Conservation (phyloP, 345 rosid species). For the Eucalyptus guilfoylei region DNA sequence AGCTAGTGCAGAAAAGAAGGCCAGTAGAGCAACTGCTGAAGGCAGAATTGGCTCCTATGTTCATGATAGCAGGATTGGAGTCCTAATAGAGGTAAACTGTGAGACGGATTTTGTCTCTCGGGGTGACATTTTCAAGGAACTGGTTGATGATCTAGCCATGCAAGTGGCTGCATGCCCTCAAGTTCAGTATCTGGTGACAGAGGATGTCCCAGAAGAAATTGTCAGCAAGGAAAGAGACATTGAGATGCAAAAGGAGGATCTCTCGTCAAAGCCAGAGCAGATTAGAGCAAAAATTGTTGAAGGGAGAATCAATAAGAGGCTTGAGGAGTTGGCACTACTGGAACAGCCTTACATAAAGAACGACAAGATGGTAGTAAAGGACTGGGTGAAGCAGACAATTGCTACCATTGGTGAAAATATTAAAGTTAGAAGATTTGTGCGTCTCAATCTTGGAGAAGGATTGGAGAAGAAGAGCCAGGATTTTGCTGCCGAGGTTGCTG, state of each 20-base stretch:
- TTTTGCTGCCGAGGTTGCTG: constrained; percentile 95
- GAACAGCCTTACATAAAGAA: constrained; percentile 93
- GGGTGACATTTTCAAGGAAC: constrained; percentile 88
- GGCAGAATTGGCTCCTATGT: constrained; percentile 94
- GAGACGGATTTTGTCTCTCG: constrained; percentile 97
- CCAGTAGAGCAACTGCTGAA: constrained; percentile 83
- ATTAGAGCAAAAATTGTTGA: constrained; percentile 82
- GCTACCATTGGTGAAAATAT: constrained; percentile 94
- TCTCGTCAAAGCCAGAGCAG: constrained; percentile 82
- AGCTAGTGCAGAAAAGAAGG: constrained; percentile 92
- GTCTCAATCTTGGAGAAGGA: constrained; percentile 92
- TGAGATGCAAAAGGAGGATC: constrained; percentile 98
- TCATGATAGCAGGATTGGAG: constrained; percentile 93
- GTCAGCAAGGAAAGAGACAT: constrained; percentile 80
- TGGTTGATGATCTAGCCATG: constrained; percentile 90
- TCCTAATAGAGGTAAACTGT: constrained; percentile 85
- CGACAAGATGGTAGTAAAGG: constrained; percentile 82
- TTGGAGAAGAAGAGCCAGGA: constrained; percentile 88
- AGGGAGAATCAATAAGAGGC: constrained; percentile 84
- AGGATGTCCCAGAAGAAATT: constrained; percentile 74
- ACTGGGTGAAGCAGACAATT: constrained; percentile 80
- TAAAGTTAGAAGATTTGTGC: constrained; percentile 73
- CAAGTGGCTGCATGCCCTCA: constrained; percentile 97
- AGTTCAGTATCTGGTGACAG: constrained; percentile 67
- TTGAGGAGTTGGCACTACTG: constrained; percentile 78